Percentiles rank a stretch among this genome's conserved stretches.
Conservation (phyloP, 176 grass and related monocot genomes). For the Juncus effusus region DNA sequence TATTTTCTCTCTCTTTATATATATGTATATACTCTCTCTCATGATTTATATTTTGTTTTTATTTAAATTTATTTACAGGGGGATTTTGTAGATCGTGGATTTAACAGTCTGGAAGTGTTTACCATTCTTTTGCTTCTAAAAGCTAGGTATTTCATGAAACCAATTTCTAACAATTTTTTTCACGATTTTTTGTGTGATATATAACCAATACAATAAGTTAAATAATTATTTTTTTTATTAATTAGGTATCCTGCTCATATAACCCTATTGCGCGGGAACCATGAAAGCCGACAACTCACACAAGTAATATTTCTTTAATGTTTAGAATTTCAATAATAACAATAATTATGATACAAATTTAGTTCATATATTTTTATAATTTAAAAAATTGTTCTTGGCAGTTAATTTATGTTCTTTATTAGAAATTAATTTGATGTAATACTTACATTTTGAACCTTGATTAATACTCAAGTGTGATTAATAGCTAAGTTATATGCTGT, state of each 20-base stretch:
- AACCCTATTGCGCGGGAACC: conserved; percentile 95
- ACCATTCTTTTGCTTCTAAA: conserved; percentile 93
- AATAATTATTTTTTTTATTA: conserved; percentile 5
- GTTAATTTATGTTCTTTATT: too few relatives aligned
- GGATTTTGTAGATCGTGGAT: conserved; percentile 98
- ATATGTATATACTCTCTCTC: too few relatives aligned
- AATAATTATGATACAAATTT: too few relatives aligned
- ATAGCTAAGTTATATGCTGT: too few relatives aligned
- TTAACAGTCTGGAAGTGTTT: conserved; percentile 98
- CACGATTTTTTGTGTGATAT: conserved; percentile 17
- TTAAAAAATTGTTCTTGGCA: too few relatives aligned
- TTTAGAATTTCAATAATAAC: too few relatives aligned
- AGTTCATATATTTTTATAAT: too few relatives aligned
- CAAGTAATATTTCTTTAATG: conserved; percentile 45
- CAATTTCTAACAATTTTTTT: background rate
- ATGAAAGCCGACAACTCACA: conserved; percentile 96
- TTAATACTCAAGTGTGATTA: too few relatives aligned
- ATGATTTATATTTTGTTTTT: background rate
- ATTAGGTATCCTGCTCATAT: conserved; percentile 96
- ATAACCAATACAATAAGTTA: conserved; percentile 7
- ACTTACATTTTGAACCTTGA: too few relatives aligned
- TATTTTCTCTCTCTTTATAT: too few relatives aligned
- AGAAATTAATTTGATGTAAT: too few relatives aligned
- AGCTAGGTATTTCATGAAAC: conserved; percentile 62
- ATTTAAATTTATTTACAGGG: conserved; percentile 41